Evolutionary conservation across 2,329 filamentous ascomycete species (phyloP).

Genomic region (Hymenoscyphus fructigenus): DNA sequence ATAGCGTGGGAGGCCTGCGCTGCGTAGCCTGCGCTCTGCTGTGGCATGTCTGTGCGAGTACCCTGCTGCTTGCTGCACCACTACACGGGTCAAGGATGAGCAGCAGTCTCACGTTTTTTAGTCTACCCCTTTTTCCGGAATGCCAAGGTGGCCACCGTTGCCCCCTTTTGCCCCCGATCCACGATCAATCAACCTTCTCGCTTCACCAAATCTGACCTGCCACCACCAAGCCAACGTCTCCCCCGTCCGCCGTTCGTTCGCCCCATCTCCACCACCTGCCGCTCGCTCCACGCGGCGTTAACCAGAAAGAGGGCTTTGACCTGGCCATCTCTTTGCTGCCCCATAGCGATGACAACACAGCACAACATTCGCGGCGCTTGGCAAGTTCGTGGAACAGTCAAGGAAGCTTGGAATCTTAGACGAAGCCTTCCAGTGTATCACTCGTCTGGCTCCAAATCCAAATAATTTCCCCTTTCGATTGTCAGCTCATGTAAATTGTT

Average conservation of each 20-base stretch:
- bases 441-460: not conserved
- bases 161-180: not conserved
- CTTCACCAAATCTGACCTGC: not conserved
- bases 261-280: not conserved
- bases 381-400: slow-evolving; percentile 11
- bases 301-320: slow-evolving; percentile 2
- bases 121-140: not conserved
- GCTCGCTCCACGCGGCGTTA: slow-evolving; percentile 1
- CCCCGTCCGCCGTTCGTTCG: not conserved
- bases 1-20: slow-evolving; percentile 35
- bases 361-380: slow-evolving; percentile 3
- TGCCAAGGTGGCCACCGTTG: slow-evolving; percentile 1
- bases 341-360: slow-evolving; percentile 5
- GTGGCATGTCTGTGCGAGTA: slow-evolving; percentile 7
- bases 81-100: not conserved
- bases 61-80: not conserved
- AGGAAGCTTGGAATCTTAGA: slow-evolving; percentile 10
- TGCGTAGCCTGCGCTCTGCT: slow-evolving; percentile 14
- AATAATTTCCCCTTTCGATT: not conserved
- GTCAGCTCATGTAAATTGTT: not conserved
- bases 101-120: slow-evolving; percentile 4
- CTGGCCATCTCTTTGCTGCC: not conserved
- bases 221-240: not conserved
- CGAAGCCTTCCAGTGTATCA: slow-evolving; percentile 1
- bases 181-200: not conserved